Conservation (phyloP, 805 yeast genomes). For the Candida sanyiensis region DNA sequence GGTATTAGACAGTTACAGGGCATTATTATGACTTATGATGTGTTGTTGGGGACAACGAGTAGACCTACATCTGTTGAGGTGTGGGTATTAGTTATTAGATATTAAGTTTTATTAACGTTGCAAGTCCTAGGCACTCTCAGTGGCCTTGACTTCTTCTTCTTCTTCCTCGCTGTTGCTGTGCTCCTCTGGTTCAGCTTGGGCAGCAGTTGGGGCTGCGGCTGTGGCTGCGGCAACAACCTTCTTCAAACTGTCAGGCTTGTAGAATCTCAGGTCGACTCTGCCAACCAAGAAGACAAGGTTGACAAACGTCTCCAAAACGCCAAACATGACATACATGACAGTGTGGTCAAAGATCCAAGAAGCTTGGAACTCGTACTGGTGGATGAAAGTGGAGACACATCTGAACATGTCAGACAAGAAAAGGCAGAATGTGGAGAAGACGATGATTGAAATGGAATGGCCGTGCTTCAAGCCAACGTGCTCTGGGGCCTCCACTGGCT, state of each 20-base stretch:
- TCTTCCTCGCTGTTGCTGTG: not conserved
- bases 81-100: slow-evolving; percentile 2
- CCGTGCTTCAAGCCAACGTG: slow-evolving; percentile 3
- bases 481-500: slow-evolving; percentile 9
- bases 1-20: not conserved
- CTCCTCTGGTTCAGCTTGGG: not conserved
- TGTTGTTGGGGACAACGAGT: no score
- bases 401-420: slow-evolving; percentile 48
- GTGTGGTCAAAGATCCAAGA: slow-evolving; percentile 48
- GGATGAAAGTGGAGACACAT: slow-evolving; percentile 40
- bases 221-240: no score
- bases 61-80: no score
- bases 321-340: slow-evolving; percentile 65
- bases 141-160: not conserved
- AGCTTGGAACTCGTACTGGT: slow-evolving; percentile 28
- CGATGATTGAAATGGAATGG: slow-evolving; percentile 38
- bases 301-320: slow-evolving; percentile 56
- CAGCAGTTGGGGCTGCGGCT: not conserved
- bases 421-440: slow-evolving; percentile 42
- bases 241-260: slow-evolving; percentile 57
- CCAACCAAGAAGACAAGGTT: slow-evolving; percentile 52
- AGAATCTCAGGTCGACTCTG: slow-evolving; percentile 72
- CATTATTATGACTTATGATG: not conserved
- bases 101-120: not conserved
- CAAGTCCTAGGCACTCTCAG: not conserved